Conservation (phyloP, 129 eudicot species). For the Helichrysum umbraculigerum region DNA sequence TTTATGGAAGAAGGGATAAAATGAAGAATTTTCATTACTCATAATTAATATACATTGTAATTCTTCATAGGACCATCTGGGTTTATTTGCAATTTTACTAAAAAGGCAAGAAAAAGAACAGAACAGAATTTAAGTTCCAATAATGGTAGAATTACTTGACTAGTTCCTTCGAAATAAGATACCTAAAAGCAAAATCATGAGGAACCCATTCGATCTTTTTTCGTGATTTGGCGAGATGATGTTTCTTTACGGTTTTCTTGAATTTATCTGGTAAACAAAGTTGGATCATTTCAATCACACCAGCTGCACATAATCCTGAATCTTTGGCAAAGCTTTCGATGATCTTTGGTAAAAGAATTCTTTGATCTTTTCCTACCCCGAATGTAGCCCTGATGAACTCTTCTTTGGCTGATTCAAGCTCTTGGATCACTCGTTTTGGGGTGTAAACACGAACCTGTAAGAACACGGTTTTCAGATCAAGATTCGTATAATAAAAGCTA, state of each 20-base stretch:
- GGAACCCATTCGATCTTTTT: slow-evolving; percentile 81
- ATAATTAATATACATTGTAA: slow-evolving; percentile 19
- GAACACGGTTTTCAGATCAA: not conserved
- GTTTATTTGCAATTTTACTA: not conserved
- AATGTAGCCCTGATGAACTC: slow-evolving; percentile 92
- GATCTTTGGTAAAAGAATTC: slow-evolving; percentile 69
- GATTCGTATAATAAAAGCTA: not conserved
- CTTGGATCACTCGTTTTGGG: slow-evolving; percentile 69
- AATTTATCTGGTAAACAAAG: slow-evolving; percentile 63
- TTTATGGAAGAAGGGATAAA: no score
- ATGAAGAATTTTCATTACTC: not conserved
- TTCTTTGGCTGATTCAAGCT: slow-evolving; percentile 87
- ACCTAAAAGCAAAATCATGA: slow-evolving; percentile 76
- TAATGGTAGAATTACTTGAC: slow-evolving; percentile 41
- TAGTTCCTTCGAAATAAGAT: slow-evolving; percentile 73
- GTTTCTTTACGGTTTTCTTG: slow-evolving; percentile 62
- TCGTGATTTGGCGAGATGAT: slow-evolving; percentile 52
- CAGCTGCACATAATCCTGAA: slow-evolving; percentile 65
- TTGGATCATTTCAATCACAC: slow-evolving; percentile 77
- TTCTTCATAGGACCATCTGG: slow-evolving; percentile 1
- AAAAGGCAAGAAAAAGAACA: not conserved
- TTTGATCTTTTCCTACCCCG: slow-evolving; percentile 74
- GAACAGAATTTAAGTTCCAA: slow-evolving; percentile 16
- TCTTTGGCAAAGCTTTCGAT: slow-evolving; percentile 81
- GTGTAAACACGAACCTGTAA: slow-evolving; percentile 87